Evolutionary conservation across 805 yeast genomes (phyloP), one percentile per base, ranked within the genome.

Genomic region (Metschnikowia hibisci): DNA sequence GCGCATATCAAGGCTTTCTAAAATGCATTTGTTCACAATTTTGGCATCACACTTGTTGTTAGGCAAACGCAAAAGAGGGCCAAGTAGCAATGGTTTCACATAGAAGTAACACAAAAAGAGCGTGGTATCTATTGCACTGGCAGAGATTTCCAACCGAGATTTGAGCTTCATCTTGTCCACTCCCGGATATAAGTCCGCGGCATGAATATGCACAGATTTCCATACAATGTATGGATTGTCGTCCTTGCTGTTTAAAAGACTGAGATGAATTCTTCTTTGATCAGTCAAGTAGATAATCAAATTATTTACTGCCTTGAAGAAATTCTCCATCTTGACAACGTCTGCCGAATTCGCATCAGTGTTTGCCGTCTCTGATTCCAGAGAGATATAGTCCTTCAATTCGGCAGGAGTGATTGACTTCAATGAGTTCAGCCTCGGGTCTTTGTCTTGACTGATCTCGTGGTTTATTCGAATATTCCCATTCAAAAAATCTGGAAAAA

Each of bases 31-130:
- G 38, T 78, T 77, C 1, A 87, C 95, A 2, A 78, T 70, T 1
- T 69, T 66, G 4, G 82, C 73, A 53, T 83, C 82, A 65, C 97
- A 88, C 51, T 72, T 69, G 60, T 90, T 93, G 22, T 78, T 76
- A 0, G 75, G 74, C 2, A 88, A 73, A 38, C 98, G 71, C 4
- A 91, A 70, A 15, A 91, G 75, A 0, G 98, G 93, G 0, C 91
- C 96, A 11, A 91, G 75, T 58, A 91, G 70, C 48, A 83, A 75
- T 0, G 87, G 85, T 42, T 79, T 78, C 25, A 78, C 77, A n/a
- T 79, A 58, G 45, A 80, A 68, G 57, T 93, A 91, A 46, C 93
- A 78, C 40, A 78, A 70, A 54, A 91, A 87, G 14, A 93, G 68
- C 1, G 87, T 73, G 0, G 96, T 84, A 56, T 91, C 99, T 2